phyloP scores from a whole-genome alignment of 2,329 filamentous ascomycete genomes.

The Berkeleyomyces basicola region DNA sequence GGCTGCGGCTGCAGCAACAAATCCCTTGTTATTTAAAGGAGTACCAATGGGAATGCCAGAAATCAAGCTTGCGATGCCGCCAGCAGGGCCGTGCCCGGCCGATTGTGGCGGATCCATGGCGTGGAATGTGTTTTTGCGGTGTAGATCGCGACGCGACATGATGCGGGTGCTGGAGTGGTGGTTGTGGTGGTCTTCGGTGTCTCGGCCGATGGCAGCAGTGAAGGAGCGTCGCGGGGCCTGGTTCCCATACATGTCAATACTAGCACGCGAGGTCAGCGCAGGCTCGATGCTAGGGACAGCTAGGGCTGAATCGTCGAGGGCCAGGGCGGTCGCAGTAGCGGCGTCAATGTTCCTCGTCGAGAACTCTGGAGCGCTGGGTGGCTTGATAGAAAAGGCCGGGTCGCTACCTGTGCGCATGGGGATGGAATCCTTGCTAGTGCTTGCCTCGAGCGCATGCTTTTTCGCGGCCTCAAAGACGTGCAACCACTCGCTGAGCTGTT shows the following conservation, averaged over 20 bases:
- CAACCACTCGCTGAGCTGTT: slow-evolving; percentile 87
- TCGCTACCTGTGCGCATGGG: slow-evolving; percentile 36
- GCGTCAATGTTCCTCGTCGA: slow-evolving; percentile 62
- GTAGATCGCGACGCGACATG: slow-evolving; percentile 82
- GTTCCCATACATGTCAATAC: slow-evolving; percentile 47
- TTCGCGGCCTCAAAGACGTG: slow-evolving; percentile 88
- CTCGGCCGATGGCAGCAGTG: slow-evolving; percentile 28
- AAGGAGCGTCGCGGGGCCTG: slow-evolving; percentile 36
- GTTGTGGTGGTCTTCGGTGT: slow-evolving; percentile 3
- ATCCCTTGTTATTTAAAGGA: background rate
- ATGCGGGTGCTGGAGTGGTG: slow-evolving; percentile 35
- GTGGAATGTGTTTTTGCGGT: slow-evolving; percentile 56
- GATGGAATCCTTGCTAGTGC: slow-evolving; percentile 34
- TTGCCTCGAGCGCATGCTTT: slow-evolving; percentile 71
- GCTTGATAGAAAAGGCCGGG: slow-evolving; percentile 82
- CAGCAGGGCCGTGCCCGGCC: slow-evolving; percentile 25
- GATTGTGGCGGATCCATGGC: slow-evolving; percentile 23
- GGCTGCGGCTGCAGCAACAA: background rate
- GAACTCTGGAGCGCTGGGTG: slow-evolving; percentile 77
- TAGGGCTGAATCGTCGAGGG: slow-evolving; percentile 25
- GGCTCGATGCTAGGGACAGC: slow-evolving; percentile 24
- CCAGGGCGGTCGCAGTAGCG: slow-evolving; percentile 28
- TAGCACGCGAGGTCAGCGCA: slow-evolving; percentile 39
- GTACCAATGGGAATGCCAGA: slow-evolving; percentile 34
- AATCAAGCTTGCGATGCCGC: slow-evolving; percentile 71